Evolutionary conservation across 2,329 filamentous ascomycete species (phyloP), one percentile per base, ranked within the genome.

Genomic region (Ceratocystiopsis sp.): DNA sequence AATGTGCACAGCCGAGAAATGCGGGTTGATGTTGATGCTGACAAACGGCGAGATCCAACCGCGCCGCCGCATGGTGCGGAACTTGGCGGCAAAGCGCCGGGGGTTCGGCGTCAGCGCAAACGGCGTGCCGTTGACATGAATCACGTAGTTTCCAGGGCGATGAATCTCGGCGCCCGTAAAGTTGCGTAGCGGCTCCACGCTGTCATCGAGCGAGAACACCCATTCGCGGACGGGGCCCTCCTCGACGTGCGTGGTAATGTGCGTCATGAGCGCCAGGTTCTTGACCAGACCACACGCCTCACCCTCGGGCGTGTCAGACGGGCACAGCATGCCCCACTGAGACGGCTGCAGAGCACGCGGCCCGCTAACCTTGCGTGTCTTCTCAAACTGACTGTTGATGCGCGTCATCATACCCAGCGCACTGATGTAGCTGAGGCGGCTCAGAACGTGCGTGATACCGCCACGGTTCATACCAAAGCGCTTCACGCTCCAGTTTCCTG

Each of bases 351-450:
- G 69, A 16, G 93, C 91, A 72, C 91, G 80, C 54, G 93, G 91
- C 51, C 93, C 93, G 56, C 80, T 87, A 48, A 98, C 87, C 62
- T 98, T 98, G 53, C 91, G 70, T 2, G 91, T 96, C 70, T 98
- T 98, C 59, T 98, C 91, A 55, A 98, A 98, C 64, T 98, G 91
- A 71, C 84, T 93, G 59, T 82, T 91, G 55, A 98, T 96, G 60
- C 91, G 75, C 14, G 91, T 98, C 91, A 98, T 98, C 93, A 98
- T 98, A 49, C 93, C 93, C 25, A 98, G 73, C 25, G 91, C 91
- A 49, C 82, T 84, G 59, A 98, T 95, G 57, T 96, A 98, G 60
- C 89, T 96, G 44, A 98, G 68, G 49, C 91, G 78, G 61, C 89
- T 96, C 40, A 98, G 69, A 36, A 98, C 86, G 60, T 98, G 91